phyloP scores from a whole-genome alignment of 2,329 filamentous ascomycete genomes.

The Hymenoscyphus occultus region DNA sequence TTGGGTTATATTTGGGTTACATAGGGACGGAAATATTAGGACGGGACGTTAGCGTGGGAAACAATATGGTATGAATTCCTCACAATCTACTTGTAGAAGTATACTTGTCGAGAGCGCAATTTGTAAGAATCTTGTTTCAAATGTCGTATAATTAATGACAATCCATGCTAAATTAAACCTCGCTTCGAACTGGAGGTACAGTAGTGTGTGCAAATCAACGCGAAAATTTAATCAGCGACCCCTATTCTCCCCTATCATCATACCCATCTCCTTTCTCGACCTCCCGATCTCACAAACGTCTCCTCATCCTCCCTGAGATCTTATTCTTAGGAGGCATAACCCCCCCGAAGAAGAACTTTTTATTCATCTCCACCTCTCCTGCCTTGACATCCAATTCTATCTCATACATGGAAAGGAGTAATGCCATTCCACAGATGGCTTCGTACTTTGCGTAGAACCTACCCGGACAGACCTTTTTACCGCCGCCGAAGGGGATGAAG shows the following conservation, averaged over 20 bases:
- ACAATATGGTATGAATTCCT: not conserved
- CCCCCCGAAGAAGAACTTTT: constrained; percentile 25
- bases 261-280: too few relatives aligned
- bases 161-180: not conserved
- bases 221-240: not conserved
- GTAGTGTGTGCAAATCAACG: not conserved
- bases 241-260: not conserved
- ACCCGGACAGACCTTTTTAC: constrained; percentile 38
- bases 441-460: constrained; percentile 40
- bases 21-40: not conserved
- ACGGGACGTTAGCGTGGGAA: not conserved
- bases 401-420: constrained; percentile 36
- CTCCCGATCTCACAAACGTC: not conserved
- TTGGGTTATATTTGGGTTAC: not conserved
- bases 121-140: too few relatives aligned
- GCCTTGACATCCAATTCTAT: constrained; percentile 30
- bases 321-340: constrained; percentile 23
- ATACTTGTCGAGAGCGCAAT: too few relatives aligned
- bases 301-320: constrained; percentile 23
- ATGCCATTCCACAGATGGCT: constrained; percentile 34
- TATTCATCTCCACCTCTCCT: constrained; percentile 16
- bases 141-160: too few relatives aligned
- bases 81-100: not conserved
- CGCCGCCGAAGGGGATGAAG: constrained; percentile 39
- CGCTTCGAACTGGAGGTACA: not conserved